Evolutionary conservation across 2,329 filamentous ascomycete genomes (phyloP), one percentile per base, ranked within the genome.

Genomic region (Pleurostoma richardsiae): DNA sequence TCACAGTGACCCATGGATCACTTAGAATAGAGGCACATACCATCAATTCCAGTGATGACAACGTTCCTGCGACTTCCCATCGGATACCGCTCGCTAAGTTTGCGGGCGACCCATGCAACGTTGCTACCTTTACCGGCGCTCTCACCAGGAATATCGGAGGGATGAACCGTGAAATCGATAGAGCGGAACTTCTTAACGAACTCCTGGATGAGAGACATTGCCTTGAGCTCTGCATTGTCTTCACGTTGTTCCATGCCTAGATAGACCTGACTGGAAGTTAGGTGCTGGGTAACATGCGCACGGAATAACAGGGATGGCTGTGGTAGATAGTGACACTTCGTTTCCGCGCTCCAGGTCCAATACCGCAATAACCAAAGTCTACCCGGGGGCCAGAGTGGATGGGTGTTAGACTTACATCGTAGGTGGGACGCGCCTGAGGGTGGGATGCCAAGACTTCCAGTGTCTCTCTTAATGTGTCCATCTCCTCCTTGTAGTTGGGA

Each of bases 51-150:
- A 1, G 85, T 88, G 47, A 88, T 71, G 42, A 88, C 75, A 4
- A 87, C 79, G 58, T 86, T 76, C 54, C 77, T 79, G 49, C 80
- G 72, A 53, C 67, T 56, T 6, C 59, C 60, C 47, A 76, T 66
- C 4, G 73, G 61, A 55, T 86, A 86, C 56, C 75, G 81, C 56
- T 77, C 74, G 60, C 80, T 83, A 44, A 85, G 71, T 61, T 83
- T 81, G 52, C 78, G 77, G 7, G 83, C 85, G 19, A 83, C 83
- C 82, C 84, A 89, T 44, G 79, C 79, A 50, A 86, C 74, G 62
- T 89, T 89, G 68, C 85, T 88, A 52, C 85, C 85, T 60, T 89
- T 89, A 48, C 85, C 85, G 45, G 84, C 82, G 43, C 84, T 79
- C 60, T 89, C 85, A 10, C 82, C 80, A 4, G 78, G 76, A 44